Conservation (phyloP, 345 rosid genomes). For the Melaleuca alternifolia region DNA sequence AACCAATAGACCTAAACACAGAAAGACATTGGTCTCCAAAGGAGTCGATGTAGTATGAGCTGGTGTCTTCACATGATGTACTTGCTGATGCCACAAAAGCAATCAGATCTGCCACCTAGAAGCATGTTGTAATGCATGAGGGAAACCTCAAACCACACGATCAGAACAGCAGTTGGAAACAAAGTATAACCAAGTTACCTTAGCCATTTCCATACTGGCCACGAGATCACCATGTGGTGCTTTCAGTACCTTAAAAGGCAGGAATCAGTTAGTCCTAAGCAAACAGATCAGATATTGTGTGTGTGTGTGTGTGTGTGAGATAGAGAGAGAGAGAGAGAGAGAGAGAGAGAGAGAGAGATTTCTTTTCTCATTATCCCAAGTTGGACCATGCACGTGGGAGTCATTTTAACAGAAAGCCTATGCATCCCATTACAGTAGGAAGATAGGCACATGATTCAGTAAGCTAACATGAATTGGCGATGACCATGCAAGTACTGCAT, state of each 20-base stretch:
- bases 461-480: not conserved
- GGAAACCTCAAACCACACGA: not conserved
- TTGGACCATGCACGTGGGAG: not conserved
- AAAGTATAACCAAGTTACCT: constrained; percentile 24
- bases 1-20: constrained; percentile 71
- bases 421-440: not conserved
- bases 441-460: not conserved
- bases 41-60: constrained; percentile 48
- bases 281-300: not conserved
- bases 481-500: not conserved
- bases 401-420: not conserved
- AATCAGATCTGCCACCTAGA: constrained; percentile 87
- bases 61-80: constrained; percentile 39
- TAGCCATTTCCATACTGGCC: constrained; percentile 91
- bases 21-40: constrained; percentile 86
- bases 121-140: not conserved
- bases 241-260: constrained; percentile 41
- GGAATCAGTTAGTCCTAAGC: not conserved
- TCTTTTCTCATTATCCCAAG: not conserved
- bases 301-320: no score
- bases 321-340: not conserved
- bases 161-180: not conserved
- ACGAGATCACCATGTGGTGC: constrained; percentile 79
- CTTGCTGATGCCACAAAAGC: constrained; percentile 85
- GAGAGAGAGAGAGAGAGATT: not conserved